These are phyloP conservation scores for Dioszegia hungarica DNA, from an alignment of 768 basidiomycete species.

Conservation along the genomic window DNA sequence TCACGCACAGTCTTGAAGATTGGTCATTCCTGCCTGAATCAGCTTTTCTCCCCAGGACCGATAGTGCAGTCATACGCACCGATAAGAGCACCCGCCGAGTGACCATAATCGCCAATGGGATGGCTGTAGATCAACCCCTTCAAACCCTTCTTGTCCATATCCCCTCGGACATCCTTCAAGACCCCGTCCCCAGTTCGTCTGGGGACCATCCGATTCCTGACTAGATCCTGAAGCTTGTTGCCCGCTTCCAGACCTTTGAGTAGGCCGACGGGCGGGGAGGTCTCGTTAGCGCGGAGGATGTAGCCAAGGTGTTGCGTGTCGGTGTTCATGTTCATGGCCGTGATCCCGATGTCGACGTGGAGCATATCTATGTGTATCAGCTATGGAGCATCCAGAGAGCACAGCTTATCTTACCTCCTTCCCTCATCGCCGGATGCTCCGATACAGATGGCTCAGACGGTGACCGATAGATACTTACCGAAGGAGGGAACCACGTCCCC, in stretches of 20 bases:
- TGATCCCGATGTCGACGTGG: constrained; percentile 59
- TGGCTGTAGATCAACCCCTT: constrained; percentile 57
- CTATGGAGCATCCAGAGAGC: neutral
- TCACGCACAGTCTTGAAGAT: constrained; percentile 3
- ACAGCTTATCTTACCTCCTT: constrained; percentile 13
- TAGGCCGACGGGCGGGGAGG: constrained; percentile 52
- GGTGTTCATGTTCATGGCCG: constrained; percentile 57
- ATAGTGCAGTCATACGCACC: neutral
- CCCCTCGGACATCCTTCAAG: constrained; percentile 50
- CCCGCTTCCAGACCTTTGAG: constrained; percentile 53
- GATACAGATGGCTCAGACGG: constrained; percentile 53
- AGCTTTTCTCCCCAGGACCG: constrained; percentile 51
- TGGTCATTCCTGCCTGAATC: constrained; percentile 25
- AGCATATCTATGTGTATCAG: constrained; percentile 49
- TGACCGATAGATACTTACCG: constrained; percentile 54
- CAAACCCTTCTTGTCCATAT: constrained; percentile 54
- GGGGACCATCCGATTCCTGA: constrained; percentile 52
- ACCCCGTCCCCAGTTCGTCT: constrained; percentile 56
- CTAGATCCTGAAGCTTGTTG: constrained; percentile 58
- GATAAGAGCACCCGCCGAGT: constrained; percentile 56
- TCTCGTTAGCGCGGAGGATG: constrained; percentile 55
- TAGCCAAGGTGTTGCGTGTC: constrained; percentile 60
- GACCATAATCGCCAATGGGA: constrained; percentile 59
- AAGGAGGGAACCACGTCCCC: constrained; percentile 57
- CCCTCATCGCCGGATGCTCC: constrained; percentile 53